Evolutionary conservation across 1,284 basidiomycete species (phyloP).

Genomic region (Singerocomus inundabilis): DNA sequence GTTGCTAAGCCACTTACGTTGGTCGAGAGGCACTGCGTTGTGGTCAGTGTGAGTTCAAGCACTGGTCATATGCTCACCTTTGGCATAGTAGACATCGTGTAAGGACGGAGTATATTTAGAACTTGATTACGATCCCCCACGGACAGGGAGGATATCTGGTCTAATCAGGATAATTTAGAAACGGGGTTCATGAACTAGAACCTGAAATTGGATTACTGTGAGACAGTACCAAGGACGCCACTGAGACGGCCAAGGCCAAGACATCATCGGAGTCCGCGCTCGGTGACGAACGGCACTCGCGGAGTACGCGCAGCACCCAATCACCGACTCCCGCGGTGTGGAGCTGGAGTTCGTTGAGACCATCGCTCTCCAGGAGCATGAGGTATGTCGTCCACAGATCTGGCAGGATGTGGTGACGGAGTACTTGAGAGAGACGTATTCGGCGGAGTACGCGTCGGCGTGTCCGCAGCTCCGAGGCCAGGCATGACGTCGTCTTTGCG

Average conservation of each 20-base stretch:
- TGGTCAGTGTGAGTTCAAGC: constrained; percentile 16
- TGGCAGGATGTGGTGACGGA: constrained; percentile 28
- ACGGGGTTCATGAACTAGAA: constrained; percentile 24
- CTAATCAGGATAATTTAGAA: constrained; percentile 32
- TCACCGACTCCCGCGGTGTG: constrained; percentile 35
- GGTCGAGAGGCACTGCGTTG: constrained; percentile 21
- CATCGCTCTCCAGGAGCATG: constrained; percentile 50
- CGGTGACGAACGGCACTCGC: constrained; percentile 14
- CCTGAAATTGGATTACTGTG: constrained; percentile 34
- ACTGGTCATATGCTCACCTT: constrained; percentile 31
- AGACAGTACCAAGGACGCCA: constrained; percentile 36
- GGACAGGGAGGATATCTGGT: constrained; percentile 35
- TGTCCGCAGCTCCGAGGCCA: constrained; percentile 45
- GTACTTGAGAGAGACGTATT: constrained; percentile 38
- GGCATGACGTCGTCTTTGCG: constrained; percentile 41
- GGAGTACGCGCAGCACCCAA: constrained; percentile 33
- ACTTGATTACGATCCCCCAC: constrained; percentile 35
- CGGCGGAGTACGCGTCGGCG: constrained; percentile 46
- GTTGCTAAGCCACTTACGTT: constrained; percentile 32
- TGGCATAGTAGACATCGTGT: constrained; percentile 25
- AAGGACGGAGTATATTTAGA: constrained; percentile 39
- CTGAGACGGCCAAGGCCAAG: constrained; percentile 31
- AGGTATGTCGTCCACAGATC: constrained; percentile 53
- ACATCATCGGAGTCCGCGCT: constrained; percentile 12
- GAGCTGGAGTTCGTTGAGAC: constrained; percentile 44